Evolutionary conservation across 192 early-diverging fungal species (phyloP).

Genomic region (Entophlyctis luteolus): DNA sequence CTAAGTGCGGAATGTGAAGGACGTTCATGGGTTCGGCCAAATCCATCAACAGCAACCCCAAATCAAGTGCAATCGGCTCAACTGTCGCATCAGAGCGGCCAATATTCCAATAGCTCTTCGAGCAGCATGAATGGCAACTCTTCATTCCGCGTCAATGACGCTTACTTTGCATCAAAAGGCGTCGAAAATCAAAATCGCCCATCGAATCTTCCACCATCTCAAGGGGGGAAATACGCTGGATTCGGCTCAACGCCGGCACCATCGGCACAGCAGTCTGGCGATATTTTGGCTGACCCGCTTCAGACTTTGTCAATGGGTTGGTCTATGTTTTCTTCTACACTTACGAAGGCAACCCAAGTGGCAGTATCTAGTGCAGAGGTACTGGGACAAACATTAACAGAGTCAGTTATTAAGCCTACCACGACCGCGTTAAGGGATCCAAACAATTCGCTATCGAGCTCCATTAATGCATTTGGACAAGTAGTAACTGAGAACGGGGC

Average conservation of each 20-base stretch:
- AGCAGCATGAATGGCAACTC: too few species aligned
- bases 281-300: conserved; percentile 37
- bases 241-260: conserved; percentile 38
- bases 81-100: too few species aligned
- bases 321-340: conserved; percentile 37
- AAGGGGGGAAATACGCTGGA: conserved; percentile 53
- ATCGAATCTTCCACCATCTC: conserved; percentile 45
- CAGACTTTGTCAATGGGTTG: conserved; percentile 43
- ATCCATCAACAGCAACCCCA: neutral
- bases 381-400: conserved; percentile 35
- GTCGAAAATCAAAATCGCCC: conserved; percentile 40
- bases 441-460: conserved; percentile 40
- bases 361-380: conserved; percentile 40
- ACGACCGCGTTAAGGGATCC: conserved; percentile 46
- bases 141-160: conserved; percentile 67
- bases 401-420: conserved; percentile 50
- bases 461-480: conserved; percentile 27
- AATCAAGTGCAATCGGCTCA: too few species aligned
- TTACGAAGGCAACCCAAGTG: conserved; percentile 38
- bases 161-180: conserved; percentile 57
- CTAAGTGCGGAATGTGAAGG: conserved; percentile 71
- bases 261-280: conserved; percentile 6
- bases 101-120: too few species aligned
- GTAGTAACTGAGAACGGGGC: conserved; percentile 37
- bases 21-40: conserved; percentile 42